phyloP scores from a whole-genome alignment of 179 eudicot genomes.

The Beta lomatogona region DNA sequence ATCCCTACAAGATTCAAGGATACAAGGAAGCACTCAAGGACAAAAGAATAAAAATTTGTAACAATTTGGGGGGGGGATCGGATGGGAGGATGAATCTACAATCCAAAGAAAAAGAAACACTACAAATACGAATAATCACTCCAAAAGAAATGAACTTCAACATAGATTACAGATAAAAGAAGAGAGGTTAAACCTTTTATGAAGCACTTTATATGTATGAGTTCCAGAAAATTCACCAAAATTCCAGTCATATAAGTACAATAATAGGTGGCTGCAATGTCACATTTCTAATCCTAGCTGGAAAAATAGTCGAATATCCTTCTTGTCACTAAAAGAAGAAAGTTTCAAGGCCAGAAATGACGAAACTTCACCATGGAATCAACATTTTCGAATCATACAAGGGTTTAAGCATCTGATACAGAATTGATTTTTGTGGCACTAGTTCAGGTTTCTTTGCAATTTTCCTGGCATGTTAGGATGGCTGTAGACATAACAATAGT shows the following conservation, averaged over 20 bases:
- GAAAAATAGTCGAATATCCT: neutral
- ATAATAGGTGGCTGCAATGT: neutral
- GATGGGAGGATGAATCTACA: no score
- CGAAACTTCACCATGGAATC: neutral
- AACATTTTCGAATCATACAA: neutral
- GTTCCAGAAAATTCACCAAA: neutral
- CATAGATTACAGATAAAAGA: neutral
- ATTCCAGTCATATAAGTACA: neutral
- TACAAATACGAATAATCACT: no score
- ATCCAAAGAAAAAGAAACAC: neutral
- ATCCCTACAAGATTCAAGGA: neutral
- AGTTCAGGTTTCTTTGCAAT: constrained; percentile 2
- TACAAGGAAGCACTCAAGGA: neutral
- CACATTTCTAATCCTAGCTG: constrained; percentile 1
- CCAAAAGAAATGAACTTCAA: neutral
- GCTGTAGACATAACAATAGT: neutral
- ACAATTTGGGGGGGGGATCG: neutral
- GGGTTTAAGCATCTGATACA: constrained; percentile 8
- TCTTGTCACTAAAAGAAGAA: neutral
- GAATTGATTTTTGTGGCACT: neutral
- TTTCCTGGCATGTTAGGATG: neutral
- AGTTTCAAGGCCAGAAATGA: neutral
- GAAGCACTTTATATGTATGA: neutral
- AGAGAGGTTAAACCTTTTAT: neutral
- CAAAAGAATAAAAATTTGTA: neutral